Conservation (phyloP, 2,329 filamentous ascomycete genomes). For the Xylariales sp. region DNA sequence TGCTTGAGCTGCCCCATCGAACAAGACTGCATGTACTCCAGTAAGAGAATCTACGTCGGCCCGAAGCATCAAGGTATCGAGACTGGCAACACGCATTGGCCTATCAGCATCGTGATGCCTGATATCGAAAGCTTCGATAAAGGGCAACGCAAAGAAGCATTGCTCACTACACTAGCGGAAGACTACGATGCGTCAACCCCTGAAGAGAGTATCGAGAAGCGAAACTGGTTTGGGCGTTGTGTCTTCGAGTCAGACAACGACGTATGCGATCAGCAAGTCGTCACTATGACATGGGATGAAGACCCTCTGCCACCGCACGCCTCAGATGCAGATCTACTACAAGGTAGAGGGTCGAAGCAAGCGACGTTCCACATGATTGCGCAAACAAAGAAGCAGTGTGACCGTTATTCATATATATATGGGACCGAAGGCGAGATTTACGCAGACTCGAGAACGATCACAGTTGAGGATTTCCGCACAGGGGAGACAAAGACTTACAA, state of each 20-base stretch:
- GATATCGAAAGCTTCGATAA: slow-evolving; percentile 77
- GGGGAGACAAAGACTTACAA: slow-evolving; percentile 49
- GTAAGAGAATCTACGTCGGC: slow-evolving; percentile 76
- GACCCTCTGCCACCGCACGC: slow-evolving; percentile 37
- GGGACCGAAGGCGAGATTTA: slow-evolving; percentile 81
- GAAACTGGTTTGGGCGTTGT: slow-evolving; percentile 87
- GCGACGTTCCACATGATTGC: slow-evolving; percentile 93
- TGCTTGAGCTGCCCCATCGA: slow-evolving; percentile 78
- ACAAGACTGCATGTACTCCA: slow-evolving; percentile 75
- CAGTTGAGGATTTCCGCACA: slow-evolving; percentile 66
- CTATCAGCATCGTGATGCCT: slow-evolving; percentile 81
- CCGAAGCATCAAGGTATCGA: slow-evolving; percentile 54
- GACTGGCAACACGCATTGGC: slow-evolving; percentile 69
- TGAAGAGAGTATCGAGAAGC: slow-evolving; percentile 39
- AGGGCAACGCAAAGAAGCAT: slow-evolving; percentile 32
- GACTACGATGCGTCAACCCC: slow-evolving; percentile 50
- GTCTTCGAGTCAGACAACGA: slow-evolving; percentile 92
- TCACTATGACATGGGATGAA: slow-evolving; percentile 84
- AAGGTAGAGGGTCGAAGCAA: slow-evolving; percentile 67
- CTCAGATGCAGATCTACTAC: slow-evolving; percentile 17
- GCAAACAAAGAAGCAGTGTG: slow-evolving; percentile 80
- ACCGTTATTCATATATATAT: slow-evolving; percentile 80
- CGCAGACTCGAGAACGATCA: slow-evolving; percentile 76
- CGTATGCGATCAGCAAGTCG: slow-evolving; percentile 88
- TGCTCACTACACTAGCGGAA: slow-evolving; percentile 34